phyloP scores from a whole-genome alignment of 2,329 filamentous ascomycete species.

The Diplodia sapinea region DNA sequence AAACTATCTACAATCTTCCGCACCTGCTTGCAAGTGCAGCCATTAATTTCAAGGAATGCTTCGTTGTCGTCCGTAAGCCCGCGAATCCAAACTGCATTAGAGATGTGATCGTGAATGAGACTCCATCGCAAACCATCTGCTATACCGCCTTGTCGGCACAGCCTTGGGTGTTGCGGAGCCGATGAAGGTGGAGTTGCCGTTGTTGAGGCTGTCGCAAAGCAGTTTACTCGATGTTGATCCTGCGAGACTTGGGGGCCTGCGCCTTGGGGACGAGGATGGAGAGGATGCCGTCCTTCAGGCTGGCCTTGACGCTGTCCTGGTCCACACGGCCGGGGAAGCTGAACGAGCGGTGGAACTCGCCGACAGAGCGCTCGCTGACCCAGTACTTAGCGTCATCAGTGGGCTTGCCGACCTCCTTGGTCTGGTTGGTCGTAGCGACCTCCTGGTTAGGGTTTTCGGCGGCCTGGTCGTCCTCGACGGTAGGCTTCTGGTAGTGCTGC shows the following conservation, averaged over 20 bases:
- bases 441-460: slow-evolving; percentile 31
- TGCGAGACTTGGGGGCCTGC: slow-evolving; percentile 54
- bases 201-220: neutral
- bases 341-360: slow-evolving; percentile 65
- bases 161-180: neutral
- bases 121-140: neutral
- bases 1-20: neutral
- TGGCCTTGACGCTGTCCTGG: slow-evolving; percentile 66
- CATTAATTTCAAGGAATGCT: neutral
- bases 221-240: slow-evolving; percentile 62
- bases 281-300: slow-evolving; percentile 65
- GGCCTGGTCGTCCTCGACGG: slow-evolving; percentile 67
- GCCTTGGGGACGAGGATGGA: slow-evolving; percentile 64
- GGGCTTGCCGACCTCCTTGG: slow-evolving; percentile 49
- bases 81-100: slow-evolving; percentile 13
- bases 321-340: slow-evolving; percentile 63
- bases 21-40: neutral
- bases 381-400: slow-evolving; percentile 67
- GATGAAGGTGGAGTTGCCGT: neutral
- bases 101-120: neutral
- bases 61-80: neutral
- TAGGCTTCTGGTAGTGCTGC: slow-evolving; percentile 56
- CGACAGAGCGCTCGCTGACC: slow-evolving; percentile 65
- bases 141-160: neutral
- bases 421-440: slow-evolving; percentile 41